These are phyloP conservation scores for Lasiosphaeria miniovina DNA, from an alignment of 495 filamentous ascomycete species.

Conservation along the genomic window DNA sequence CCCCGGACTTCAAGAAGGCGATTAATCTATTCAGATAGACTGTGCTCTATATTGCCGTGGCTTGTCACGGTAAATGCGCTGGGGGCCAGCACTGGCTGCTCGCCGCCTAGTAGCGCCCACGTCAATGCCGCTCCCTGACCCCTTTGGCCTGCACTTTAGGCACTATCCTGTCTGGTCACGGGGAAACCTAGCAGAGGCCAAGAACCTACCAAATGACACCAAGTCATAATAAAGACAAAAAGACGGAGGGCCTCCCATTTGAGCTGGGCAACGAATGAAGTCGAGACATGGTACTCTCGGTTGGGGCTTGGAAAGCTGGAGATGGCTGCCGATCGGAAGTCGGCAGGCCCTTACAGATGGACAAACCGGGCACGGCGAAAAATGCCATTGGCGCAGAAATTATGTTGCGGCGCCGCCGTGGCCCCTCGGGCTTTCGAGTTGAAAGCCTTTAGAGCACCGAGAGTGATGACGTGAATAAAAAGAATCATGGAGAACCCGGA, in stretches of 20 bases:
- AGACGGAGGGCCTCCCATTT: constrained; percentile 24
- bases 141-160: constrained; percentile 23
- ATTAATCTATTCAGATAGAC: constrained; percentile 36
- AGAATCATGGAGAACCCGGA: background rate
- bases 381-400: constrained; percentile 3
- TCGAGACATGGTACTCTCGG: background rate
- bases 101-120: constrained; percentile 6
- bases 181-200: constrained; percentile 8
- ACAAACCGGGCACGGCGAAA: background rate
- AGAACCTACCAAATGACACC: constrained; percentile 8
- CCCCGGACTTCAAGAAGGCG: constrained; percentile 26
- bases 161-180: constrained; percentile 25
- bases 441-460: background rate
- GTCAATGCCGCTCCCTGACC: constrained; percentile 26
- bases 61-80: constrained; percentile 6
- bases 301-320: constrained; percentile 1
- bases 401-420: background rate
- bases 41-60: constrained; percentile 25
- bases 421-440: background rate
- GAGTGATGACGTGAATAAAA: background rate
- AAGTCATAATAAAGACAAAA: constrained; percentile 17
- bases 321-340: constrained; percentile 12
- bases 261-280: constrained; percentile 22
- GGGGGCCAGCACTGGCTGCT: too few relatives aligned
- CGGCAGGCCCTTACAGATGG: constrained; percentile 3